Percentiles rank a stretch among this genome's conserved stretches.
These are phyloP conservation scores for Lithospermum erythrorhizon DNA, from an alignment of 257 asterid genomes.

Conservation along the genomic window DNA sequence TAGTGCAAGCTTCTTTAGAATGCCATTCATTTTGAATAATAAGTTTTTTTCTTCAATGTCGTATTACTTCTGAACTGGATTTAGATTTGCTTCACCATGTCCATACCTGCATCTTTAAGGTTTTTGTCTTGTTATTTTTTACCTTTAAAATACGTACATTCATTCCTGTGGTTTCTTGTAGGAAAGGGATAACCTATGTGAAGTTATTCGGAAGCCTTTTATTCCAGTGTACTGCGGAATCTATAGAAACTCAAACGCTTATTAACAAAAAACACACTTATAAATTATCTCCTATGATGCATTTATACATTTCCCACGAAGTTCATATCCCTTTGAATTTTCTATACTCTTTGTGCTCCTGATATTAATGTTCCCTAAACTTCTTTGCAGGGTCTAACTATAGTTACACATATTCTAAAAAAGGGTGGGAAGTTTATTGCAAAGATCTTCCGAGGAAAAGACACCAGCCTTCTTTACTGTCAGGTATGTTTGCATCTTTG, in stretches of 20 bases:
- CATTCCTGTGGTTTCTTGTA: not conserved
- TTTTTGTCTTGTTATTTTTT: no score
- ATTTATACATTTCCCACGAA: no score
- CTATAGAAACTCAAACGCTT: not conserved
- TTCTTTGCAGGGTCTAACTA: constrained; percentile 76
- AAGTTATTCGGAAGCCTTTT: not conserved
- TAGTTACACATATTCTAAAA: constrained; percentile 91
- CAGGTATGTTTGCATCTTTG: constrained; percentile 39
- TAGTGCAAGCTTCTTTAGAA: constrained; percentile 14
- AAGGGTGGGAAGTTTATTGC: constrained; percentile 87
- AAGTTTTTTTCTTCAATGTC: not conserved
- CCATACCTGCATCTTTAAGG: not conserved
- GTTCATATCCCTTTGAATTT: constrained; percentile 1
- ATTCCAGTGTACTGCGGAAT: not conserved
- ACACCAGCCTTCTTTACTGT: constrained; percentile 87
- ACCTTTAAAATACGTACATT: no score
- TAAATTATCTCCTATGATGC: no score
- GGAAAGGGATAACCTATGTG: not conserved
- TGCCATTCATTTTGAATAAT: not conserved
- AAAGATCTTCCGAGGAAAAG: constrained; percentile 94
- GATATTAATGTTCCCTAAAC: constrained; percentile 16
- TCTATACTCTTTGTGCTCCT: constrained; percentile 3
- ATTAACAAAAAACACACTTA: no score
- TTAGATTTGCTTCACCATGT: not conserved
- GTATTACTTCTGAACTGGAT: not conserved